Base-by-base conservation (phyloP, 306 rosid species). In the Senna tora region DNA sequence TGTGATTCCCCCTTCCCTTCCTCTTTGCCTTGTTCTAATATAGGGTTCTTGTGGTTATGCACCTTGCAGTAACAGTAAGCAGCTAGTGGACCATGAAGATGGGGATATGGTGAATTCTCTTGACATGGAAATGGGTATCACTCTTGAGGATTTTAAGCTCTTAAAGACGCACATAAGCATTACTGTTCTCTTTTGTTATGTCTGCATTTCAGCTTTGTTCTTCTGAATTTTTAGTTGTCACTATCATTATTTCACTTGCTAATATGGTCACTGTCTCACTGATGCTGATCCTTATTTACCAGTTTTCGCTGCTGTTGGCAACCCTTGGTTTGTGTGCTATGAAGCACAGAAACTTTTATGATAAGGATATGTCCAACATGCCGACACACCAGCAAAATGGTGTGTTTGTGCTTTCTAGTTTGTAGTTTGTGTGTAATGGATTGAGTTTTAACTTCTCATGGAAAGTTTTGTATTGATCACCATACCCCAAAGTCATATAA, bases 91-190 rank as follows among this genome's bases (percentile, higher is more conserved):
- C 3, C 98, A 86, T 84, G 97, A 93, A 80, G 97, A 93, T 9
- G 97, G 91, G 67, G 98, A 93, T 80, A 87, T 83, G 81, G 92
- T 93, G 72, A 81, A 80, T 20, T 76, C 85, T 45, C 87, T 86
- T 47, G 98, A 93, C 81, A 87, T 84, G 69, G 98, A 89, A 73
- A 84, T 77, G 79, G 97, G 96, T 43, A 64, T 93, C 79, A 90
- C 94, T 38, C 91, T 93, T 42, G 98, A 87, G 63, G 97, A 93
- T 72, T 93, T 90, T 82, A 93, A 89, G 92, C 97, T 88, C 76
- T 84, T 93, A 32, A 93, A 93, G 91, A 87, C 87, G 96, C 92
- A 90, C 5, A 90, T 93, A 97, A 84, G 22, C 28, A 30, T 69
- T 13, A 28, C 38, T 50, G 41, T 41, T 19, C 61, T 52, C 59